phyloP scores from a whole-genome alignment of 2,329 filamentous ascomycete species.

The Rasamsonia emersonii region DNA sequence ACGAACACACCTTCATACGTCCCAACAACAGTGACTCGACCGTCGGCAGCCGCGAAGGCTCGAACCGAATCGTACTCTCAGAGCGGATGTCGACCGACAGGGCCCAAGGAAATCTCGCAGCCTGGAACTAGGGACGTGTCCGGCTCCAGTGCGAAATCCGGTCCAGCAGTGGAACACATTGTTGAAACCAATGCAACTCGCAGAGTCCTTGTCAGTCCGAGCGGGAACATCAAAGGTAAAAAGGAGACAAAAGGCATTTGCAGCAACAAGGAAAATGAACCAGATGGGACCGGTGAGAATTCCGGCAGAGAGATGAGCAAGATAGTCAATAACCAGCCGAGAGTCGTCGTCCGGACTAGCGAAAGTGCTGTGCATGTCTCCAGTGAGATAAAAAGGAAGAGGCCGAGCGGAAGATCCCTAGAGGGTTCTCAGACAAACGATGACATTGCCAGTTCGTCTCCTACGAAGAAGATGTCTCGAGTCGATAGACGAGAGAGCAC shows the following conservation, averaged over 20 bases:
- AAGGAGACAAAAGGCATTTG: slow-evolving; percentile 21
- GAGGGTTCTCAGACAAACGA: slow-evolving; percentile 13
- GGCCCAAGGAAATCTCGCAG: slow-evolving; percentile 23
- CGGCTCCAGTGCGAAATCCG: slow-evolving; percentile 22
- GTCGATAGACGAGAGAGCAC: slow-evolving; percentile 9
- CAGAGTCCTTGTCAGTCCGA: slow-evolving; percentile 24
- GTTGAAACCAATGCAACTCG: slow-evolving; percentile 13
- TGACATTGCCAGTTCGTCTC: slow-evolving; percentile 10
- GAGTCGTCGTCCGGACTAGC: slow-evolving; percentile 12
- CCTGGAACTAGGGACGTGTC: slow-evolving; percentile 23
- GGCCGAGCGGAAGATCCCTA: slow-evolving; percentile 11
- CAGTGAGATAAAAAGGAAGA: slow-evolving; percentile 17
- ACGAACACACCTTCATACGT: slow-evolving; percentile 21
- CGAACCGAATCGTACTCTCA: slow-evolving; percentile 19
- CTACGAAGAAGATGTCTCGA: slow-evolving; percentile 15
- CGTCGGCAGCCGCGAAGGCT: slow-evolving; percentile 21
- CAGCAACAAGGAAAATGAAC: slow-evolving; percentile 17
- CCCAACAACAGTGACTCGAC: slow-evolving; percentile 15
- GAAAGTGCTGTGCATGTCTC: slow-evolving; percentile 13
- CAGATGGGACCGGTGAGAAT: slow-evolving; percentile 9
- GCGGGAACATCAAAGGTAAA: slow-evolving; percentile 21
- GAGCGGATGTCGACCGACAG: no score
- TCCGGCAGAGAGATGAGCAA: slow-evolving; percentile 14
- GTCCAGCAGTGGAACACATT: slow-evolving; percentile 9
- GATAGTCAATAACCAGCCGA: slow-evolving; percentile 11